Evolutionary conservation across 2,329 filamentous ascomycete genomes (phyloP).

Genomic region (Alternaria sp.): DNA sequence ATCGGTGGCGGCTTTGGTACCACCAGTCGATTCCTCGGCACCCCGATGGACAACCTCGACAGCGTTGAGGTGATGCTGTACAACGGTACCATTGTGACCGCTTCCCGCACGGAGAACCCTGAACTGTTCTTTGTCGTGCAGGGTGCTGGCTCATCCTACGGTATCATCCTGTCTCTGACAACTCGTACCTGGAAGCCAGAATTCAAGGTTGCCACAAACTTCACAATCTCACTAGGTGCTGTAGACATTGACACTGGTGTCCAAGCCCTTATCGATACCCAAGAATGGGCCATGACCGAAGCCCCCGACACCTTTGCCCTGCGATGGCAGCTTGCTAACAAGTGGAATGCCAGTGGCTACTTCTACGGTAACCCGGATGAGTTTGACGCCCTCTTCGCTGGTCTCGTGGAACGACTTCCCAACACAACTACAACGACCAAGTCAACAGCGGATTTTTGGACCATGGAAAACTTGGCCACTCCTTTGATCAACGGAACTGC

Average conservation of each 20-base stretch:
- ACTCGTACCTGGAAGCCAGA: slow-evolving; percentile 28
- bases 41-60: slow-evolving; percentile 26
- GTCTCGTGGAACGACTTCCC: slow-evolving; percentile 24
- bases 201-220: slow-evolving; percentile 23
- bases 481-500: slow-evolving; percentile 20
- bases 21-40: slow-evolving; percentile 28
- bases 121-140: slow-evolving; percentile 39
- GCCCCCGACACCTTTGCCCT: slow-evolving; percentile 30
- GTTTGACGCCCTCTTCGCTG: slow-evolving; percentile 24
- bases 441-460: slow-evolving; percentile 23
- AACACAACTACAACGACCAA: slow-evolving; percentile 21
- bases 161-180: slow-evolving; percentile 25
- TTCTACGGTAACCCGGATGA: slow-evolving; percentile 29
- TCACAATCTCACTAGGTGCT: slow-evolving; percentile 24
- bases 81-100: slow-evolving; percentile 31
- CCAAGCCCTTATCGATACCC: slow-evolving; percentile 23
- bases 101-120: slow-evolving; percentile 26
- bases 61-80: slow-evolving; percentile 25
- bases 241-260: slow-evolving; percentile 24
- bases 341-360: slow-evolving; percentile 25
- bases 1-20: slow-evolving; percentile 30
- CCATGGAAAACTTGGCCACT: slow-evolving; percentile 21
- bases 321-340: slow-evolving; percentile 26
- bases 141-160: slow-evolving; percentile 30
- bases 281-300: slow-evolving; percentile 26